Evolutionary conservation across 2,329 filamentous ascomycete genomes (phyloP).

Genomic region (Gnomoniopsis smithogilvyi): DNA sequence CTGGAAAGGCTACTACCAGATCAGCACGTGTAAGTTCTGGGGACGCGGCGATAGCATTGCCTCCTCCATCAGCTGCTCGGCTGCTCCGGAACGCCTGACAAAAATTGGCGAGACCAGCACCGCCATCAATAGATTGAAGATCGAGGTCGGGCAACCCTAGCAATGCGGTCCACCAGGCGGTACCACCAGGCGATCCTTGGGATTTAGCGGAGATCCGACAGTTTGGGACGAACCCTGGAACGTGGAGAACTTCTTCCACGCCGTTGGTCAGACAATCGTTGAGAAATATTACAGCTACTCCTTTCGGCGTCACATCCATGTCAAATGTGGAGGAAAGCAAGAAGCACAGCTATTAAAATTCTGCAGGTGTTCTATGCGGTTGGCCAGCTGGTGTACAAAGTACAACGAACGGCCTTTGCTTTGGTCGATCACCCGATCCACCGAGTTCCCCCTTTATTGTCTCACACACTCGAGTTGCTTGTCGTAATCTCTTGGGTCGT

Average conservation of each 20-base stretch:
- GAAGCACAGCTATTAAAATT: not conserved
- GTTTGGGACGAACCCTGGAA: constrained; percentile 9
- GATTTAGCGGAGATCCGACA: constrained; percentile 7
- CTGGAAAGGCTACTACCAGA: no score
- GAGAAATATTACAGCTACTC: not conserved
- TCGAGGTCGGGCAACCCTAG: not conserved
- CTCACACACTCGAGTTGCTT: no score
- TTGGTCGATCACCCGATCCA: not conserved
- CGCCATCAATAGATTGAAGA: not conserved
- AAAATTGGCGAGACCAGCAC: not conserved
- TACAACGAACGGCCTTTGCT: not conserved
- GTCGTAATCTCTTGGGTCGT: not conserved
- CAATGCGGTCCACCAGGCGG: not conserved
- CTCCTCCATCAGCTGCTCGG: not conserved
- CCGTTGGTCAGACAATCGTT: not conserved
- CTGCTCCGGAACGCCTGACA: not conserved
- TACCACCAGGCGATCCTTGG: not conserved
- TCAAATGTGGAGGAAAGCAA: not conserved
- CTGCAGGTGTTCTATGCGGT: not conserved
- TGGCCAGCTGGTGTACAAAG: no score
- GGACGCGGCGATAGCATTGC: not conserved
- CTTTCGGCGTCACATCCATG: not conserved
- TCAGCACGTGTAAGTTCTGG: not conserved
- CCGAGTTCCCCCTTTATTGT: not conserved
- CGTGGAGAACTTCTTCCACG: constrained; percentile 1